Evolutionary conservation across 345 rosid genomes (phyloP), one percentile per base, ranked within the genome.

Genomic region (Noccaea bulbosa): DNA sequence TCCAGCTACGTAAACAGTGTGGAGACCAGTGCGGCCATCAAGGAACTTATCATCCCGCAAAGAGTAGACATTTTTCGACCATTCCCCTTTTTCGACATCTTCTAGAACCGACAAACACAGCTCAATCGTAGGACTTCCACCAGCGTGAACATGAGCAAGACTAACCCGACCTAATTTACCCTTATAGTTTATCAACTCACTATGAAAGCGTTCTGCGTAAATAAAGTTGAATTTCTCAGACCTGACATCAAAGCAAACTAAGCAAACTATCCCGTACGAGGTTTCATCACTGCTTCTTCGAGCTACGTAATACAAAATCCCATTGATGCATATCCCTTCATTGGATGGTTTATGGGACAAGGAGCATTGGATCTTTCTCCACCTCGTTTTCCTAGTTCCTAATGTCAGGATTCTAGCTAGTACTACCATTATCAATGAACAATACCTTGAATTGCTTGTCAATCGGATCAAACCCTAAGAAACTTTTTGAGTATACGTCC

Each of bases 281-380:
- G 0, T 20, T 4, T 9, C n/a, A 49, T 14, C 0, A 6, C 1
- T 10, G 10, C 14, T 1, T 39, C 14, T 1, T 44, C 4, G 3
- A 44, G 32, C n/a, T 9, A 22, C 22, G 54, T 20, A 49, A 20
- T 49, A 49, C 30, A 49, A 17, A 49, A 49, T n/a, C 30, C 54
- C 54, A 20, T 20, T 10, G 32, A 49, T 49, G 32, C 54, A 49
- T 49, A 17, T 49, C 12, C 7, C n/a, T 49, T 17, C 5, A 20
- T 4, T 0, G 0, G 0, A 8, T 4, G 8, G 53, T 1, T 0
- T 0, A n/a, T 44, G 17, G 16, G 8, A 0, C 1, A n/a, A n/a
- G 8, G 48, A 17, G 6, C 4, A 44, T 5, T n/a, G 17, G 17
- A 44, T 44, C 7, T 44, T 6, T 16, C 48, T 14, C 48, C 17